Evolutionary conservation across 1,284 basidiomycete genomes (phyloP), one percentile per base, ranked within the genome.

Genomic region (Ceratobasidium theobromae): DNA sequence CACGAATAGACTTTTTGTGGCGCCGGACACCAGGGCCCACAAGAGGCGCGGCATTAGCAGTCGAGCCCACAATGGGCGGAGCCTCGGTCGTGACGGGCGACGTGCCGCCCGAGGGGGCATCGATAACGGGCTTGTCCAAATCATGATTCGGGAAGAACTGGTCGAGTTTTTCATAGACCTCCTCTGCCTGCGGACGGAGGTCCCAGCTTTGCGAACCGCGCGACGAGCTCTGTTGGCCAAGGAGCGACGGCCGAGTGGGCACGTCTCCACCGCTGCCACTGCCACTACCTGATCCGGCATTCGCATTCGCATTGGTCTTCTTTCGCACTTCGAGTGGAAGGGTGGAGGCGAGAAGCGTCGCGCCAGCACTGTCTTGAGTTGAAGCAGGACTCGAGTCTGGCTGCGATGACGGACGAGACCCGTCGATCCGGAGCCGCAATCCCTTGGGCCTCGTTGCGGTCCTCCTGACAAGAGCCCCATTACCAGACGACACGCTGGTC

Each of bases 131-230:
- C 74, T 93, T 91, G 77, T 99, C 97, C 54, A 99, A 84, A 74
- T 99, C 95, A 75, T 98, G 93, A 71, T 91, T 88, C 0, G 95
- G 95, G 82, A 99, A 99, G 80, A 93, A 98, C 70, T 91, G 87
- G 72, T 98, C 93, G 5, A 99, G 82, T 65, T 91, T 87, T 66
- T 98, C 91, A 75, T 95, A 95, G 64, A 99, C 88, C 72, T 93
- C 91, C 75, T 99, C 97, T 0, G 95, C 88, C 32, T 89, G 87
- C 12, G 97, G 97, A 73, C 97, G 90, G 70, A 90, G 86, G 52
- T 89, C 89, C 91, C 91, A 94, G 14, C 84, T 86, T 48, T 80
- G 21, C 41, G 45, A 54, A 49, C 23, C 48, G 48, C 33, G 52
- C 49, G 25, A 51, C 57, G 21, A 23, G 21, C 33, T 62, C 16